A percentile compares a stretch with the other conserved stretches of the same genome.
Evolutionary conservation across 2,329 filamentous ascomycete species (phyloP).

Genomic region (Chaetomium olivaceum): DNA sequence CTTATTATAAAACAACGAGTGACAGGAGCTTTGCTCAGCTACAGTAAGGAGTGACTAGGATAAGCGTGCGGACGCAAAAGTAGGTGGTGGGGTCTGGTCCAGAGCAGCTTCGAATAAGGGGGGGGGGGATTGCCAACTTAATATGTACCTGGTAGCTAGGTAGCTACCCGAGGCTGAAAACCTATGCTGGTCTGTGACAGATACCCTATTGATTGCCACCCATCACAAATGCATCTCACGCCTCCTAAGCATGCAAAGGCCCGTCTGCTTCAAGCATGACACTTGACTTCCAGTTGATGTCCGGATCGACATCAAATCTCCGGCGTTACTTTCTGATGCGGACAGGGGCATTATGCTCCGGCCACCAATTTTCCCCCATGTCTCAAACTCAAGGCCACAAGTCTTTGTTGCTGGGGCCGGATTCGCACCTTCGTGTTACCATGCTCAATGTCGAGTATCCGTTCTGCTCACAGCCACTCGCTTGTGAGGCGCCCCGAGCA

Average conservation of each 20-base stretch:
- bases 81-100: not conserved
- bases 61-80: not conserved
- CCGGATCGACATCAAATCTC: constrained; percentile 1
- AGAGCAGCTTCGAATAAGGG: not conserved
- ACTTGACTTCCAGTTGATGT: not conserved
- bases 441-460: not conserved
- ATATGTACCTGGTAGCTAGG: not conserved
- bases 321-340: not conserved
- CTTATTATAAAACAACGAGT: not conserved
- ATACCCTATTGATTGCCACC: not conserved
- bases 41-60: not conserved
- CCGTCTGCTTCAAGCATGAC: not conserved
- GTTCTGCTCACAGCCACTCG: not conserved
- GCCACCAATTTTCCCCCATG: not conserved
- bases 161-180: not conserved
- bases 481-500: not conserved
- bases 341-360: not conserved
- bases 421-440: not conserved
- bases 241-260: not conserved
- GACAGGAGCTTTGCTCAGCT: not conserved
- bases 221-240: not conserved
- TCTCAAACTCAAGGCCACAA: not conserved
- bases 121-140: not conserved
- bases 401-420: not conserved
- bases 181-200: not conserved